Conservation (phyloP, 768 basidiomycete species). For the Rhodotorula paludigena region DNA sequence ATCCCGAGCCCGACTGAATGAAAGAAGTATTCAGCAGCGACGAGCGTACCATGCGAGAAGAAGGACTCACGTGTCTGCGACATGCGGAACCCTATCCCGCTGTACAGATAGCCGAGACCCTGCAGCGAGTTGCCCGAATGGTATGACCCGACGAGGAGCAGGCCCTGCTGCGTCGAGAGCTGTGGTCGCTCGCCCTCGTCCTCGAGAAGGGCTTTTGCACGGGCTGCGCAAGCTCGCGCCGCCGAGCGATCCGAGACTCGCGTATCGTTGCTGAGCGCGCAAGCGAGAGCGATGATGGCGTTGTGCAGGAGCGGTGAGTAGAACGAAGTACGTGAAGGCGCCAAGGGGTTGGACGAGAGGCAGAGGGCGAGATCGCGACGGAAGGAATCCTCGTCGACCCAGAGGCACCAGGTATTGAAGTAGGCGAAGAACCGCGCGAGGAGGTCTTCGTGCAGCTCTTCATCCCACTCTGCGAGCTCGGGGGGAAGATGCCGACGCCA, state of each 20-base stretch:
- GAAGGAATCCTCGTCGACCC: slow-evolving; percentile 14
- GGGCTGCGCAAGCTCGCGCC: not conserved
- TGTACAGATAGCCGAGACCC: slow-evolving; percentile 18
- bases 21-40: not conserved
- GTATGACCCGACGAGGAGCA: slow-evolving; percentile 28
- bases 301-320: slow-evolving; percentile 37
- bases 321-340: slow-evolving; percentile 5
- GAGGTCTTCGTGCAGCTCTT: slow-evolving; percentile 22
- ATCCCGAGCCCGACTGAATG: slow-evolving; percentile 31
- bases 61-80: not conserved
- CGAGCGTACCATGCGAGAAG: not conserved
- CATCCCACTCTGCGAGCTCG: slow-evolving; percentile 8
- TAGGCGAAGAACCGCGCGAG: slow-evolving; percentile 30
- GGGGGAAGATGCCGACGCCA: slow-evolving; percentile 27
- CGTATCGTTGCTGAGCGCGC: slow-evolving; percentile 17
- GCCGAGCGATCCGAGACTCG: not conserved
- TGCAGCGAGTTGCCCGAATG: slow-evolving; percentile 10
- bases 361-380: slow-evolving; percentile 9
- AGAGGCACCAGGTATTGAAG: slow-evolving; percentile 27
- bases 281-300: slow-evolving; percentile 31
- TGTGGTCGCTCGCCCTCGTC: slow-evolving; percentile 30
- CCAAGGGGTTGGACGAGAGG: not conserved
- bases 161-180: slow-evolving; percentile 26
- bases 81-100: slow-evolving; percentile 15
- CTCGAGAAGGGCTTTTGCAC: slow-evolving; percentile 25